Percentiles rank a stretch among this genome's conserved stretches.
These are phyloP conservation scores for Suhomyces wounanorum DNA, from an alignment of 1,139 yeast species.

Conservation along the genomic window DNA sequence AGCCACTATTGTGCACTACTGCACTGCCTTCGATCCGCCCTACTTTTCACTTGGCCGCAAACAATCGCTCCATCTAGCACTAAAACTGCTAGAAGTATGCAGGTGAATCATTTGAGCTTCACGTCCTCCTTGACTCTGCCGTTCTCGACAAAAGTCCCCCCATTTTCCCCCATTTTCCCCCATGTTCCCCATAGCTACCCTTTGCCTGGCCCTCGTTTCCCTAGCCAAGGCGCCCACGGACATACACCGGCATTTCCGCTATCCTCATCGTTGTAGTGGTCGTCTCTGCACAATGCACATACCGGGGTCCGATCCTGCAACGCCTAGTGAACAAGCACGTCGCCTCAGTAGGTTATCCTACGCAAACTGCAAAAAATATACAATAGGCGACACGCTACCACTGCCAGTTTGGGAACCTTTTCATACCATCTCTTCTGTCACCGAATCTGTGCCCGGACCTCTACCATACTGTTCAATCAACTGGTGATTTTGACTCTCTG, in stretches of 20 bases:
- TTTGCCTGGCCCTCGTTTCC: too few species aligned
- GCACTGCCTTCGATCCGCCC: background rate
- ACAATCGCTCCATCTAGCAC: background rate
- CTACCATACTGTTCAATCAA: background rate
- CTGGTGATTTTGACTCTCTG: background rate
- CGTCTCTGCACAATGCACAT: conserved; percentile 1
- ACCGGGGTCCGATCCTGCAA: background rate
- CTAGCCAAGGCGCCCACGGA: too few species aligned
- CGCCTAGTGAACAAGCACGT: background rate
- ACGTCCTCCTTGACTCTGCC: too few species aligned
- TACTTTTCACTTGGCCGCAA: background rate
- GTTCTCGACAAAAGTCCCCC: too few species aligned
- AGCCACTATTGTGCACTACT: background rate
- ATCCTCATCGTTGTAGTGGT: background rate
- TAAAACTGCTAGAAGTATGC: background rate
- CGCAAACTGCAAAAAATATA: background rate
- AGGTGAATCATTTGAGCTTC: too few species aligned
- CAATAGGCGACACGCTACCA: background rate
- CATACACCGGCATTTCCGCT: background rate
- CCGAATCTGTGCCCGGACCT: background rate
- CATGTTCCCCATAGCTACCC: too few species aligned
- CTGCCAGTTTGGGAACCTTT: background rate
- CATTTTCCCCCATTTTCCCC: too few species aligned
- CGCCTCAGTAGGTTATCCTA: conserved; percentile 1
- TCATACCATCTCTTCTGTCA: background rate